Conservation (phyloP, 129 eudicot genomes). For the Centaurea solstitialis region DNA sequence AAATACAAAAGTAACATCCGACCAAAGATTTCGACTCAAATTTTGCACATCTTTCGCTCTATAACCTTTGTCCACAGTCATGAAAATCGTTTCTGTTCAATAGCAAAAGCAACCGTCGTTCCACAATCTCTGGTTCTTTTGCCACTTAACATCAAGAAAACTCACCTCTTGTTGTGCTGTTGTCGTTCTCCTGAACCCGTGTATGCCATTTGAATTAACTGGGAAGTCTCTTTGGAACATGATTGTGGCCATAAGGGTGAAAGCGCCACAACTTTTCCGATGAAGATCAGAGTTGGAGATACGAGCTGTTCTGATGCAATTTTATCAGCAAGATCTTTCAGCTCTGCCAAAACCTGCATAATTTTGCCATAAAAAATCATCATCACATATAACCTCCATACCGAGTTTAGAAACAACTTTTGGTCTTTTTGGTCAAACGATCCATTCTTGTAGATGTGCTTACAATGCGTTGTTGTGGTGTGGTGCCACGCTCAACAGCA, state of each 20-base stretch:
- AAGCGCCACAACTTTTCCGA: slow-evolving; percentile 95
- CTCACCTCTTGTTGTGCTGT: neutral
- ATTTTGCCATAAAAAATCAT: neutral
- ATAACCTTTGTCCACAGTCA: neutral
- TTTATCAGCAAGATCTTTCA: slow-evolving; percentile 71
- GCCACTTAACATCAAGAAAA: neutral
- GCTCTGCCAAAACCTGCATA: slow-evolving; percentile 69
- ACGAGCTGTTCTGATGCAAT: slow-evolving; percentile 55
- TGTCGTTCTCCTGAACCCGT: neutral
- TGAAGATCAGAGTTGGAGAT: slow-evolving; percentile 85
- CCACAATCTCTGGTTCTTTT: slow-evolving; percentile 2
- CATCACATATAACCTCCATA: neutral
- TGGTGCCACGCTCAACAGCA: slow-evolving; percentile 94
- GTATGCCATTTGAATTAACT: slow-evolving; percentile 13
- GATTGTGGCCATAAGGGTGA: slow-evolving; percentile 84
- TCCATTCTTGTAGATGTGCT: slow-evolving; percentile 9
- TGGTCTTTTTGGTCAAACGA: neutral
- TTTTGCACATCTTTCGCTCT: neutral
- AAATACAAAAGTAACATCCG: neutral
- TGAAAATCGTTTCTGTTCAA: neutral
- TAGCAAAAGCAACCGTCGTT: neutral
- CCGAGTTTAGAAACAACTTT: neutral
- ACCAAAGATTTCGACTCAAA: neutral
- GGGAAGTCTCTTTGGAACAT: slow-evolving; percentile 34
- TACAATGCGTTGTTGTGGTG: slow-evolving; percentile 96